Percentiles rank a stretch among this genome's conserved stretches.
Conservation (phyloP, 371 early-diverging fungal species). For the Lichtheimia hyalospora region DNA sequence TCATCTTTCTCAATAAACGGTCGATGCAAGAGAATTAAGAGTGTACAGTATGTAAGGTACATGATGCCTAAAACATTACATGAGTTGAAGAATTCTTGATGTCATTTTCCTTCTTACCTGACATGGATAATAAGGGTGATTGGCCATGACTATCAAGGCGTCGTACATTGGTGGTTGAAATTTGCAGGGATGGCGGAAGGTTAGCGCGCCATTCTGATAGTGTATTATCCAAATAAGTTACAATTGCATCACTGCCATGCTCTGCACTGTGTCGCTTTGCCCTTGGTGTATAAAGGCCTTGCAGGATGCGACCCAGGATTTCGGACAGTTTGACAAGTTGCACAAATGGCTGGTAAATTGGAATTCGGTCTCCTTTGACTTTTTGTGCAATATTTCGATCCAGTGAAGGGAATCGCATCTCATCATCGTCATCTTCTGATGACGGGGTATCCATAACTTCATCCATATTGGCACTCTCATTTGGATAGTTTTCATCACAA, state of each 20-base stretch:
- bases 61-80: slow-evolving; percentile 35
- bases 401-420: slow-evolving; percentile 35
- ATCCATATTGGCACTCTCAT: slow-evolving; percentile 39
- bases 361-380: slow-evolving; percentile 33
- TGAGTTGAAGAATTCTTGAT: not conserved
- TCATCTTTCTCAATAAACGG: slow-evolving; percentile 51
- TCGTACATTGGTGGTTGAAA: slow-evolving; percentile 29
- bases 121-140: slow-evolving; percentile 41
- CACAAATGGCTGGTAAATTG: slow-evolving; percentile 51
- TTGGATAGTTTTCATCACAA: slow-evolving; percentile 45
- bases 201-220: slow-evolving; percentile 44
- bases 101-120: slow-evolving; percentile 20
- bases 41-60: slow-evolving; percentile 50
- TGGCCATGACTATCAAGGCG: slow-evolving; percentile 28
- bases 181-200: slow-evolving; percentile 41
- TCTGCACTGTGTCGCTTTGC: slow-evolving; percentile 48
- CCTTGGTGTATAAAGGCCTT: slow-evolving; percentile 47
- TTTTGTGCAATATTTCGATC: slow-evolving; percentile 32
- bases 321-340: slow-evolving; percentile 47
- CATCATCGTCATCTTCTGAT: slow-evolving; percentile 7
- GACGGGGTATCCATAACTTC: slow-evolving; percentile 42
- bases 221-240: slow-evolving; percentile 39
- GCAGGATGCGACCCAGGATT: slow-evolving; percentile 43
- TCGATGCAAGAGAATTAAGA: slow-evolving; percentile 56
- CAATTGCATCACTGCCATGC: slow-evolving; percentile 51